A percentile compares a stretch with the other conserved stretches of the same genome.
phyloP scores from a whole-genome alignment of 345 rosid species.

The Citrus maxima region DNA sequence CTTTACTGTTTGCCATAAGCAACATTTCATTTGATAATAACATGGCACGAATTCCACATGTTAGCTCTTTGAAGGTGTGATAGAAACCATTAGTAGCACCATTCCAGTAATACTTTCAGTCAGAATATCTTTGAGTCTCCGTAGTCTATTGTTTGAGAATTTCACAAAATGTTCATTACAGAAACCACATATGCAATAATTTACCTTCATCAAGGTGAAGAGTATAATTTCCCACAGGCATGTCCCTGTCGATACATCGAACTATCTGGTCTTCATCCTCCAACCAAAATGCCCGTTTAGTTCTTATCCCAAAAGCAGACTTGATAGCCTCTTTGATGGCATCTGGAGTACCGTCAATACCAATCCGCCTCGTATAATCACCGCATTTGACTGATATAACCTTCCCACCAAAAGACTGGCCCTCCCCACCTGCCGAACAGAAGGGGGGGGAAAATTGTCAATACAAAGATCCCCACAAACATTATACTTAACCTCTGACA shows the following conservation, averaged over 20 bases:
- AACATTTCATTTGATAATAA: neutral
- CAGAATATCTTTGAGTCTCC: neutral
- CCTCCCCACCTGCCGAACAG: slow-evolving; percentile 51
- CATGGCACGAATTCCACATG: neutral
- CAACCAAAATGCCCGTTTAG: slow-evolving; percentile 91
- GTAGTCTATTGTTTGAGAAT: neutral
- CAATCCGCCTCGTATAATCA: slow-evolving; percentile 87
- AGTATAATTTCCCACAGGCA: slow-evolving; percentile 88
- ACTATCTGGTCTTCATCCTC: slow-evolving; percentile 93
- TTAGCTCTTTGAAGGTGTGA: neutral
- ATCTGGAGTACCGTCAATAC: slow-evolving; percentile 81
- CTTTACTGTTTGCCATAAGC: neutral
- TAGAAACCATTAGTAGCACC: neutral
- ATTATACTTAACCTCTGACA: slow-evolving; percentile 5
- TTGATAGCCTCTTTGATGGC: slow-evolving; percentile 88
- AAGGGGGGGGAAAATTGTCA: neutral
- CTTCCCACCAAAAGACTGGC: slow-evolving; percentile 80
- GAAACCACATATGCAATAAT: slow-evolving; percentile 2
- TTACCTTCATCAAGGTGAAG: slow-evolving; percentile 94
- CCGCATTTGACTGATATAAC: slow-evolving; percentile 88
- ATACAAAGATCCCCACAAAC: neutral
- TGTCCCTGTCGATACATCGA: slow-evolving; percentile 83
- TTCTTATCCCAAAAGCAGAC: slow-evolving; percentile 83
- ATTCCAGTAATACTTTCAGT: neutral
- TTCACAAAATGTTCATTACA: neutral